These are phyloP conservation scores for Pythium utonaiense DNA, from an alignment of 352 stramenopile genomes.

Conservation along the genomic window DNA sequence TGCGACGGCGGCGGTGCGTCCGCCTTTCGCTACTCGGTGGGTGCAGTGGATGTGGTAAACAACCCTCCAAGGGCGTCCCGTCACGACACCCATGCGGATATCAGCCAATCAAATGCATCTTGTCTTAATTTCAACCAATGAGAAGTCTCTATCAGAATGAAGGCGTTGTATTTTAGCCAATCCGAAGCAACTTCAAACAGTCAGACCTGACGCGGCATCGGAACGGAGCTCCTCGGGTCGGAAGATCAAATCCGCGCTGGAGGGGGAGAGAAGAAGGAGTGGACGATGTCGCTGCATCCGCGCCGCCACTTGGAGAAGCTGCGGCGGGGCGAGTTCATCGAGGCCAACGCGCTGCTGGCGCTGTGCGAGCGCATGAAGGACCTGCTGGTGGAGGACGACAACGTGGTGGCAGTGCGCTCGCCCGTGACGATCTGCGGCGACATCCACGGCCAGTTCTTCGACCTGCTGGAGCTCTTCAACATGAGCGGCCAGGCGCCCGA, in stretches of 20 bases:
- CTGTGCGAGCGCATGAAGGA: conserved; percentile 89
- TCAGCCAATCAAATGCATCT: conserved; percentile 12
- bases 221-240: neutral
- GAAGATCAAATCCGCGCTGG: neutral
- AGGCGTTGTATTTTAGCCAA: neutral
- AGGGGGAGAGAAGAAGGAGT: neutral
- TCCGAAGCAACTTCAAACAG: neutral
- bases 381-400: conserved; percentile 80
- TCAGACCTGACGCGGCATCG: neutral
- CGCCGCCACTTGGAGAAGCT: conserved; percentile 52
- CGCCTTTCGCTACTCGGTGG: neutral
- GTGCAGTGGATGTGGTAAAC: neutral
- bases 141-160: neutral
- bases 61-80: neutral
- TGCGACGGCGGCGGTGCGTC: too few relatives aligned
- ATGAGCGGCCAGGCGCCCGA: conserved; percentile 84
- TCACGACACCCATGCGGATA: neutral
- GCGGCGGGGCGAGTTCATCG: conserved; percentile 81
- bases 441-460: conserved; percentile 90
- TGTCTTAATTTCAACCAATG: conserved; percentile 15
- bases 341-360: conserved; percentile 84
- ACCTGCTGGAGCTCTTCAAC: conserved; percentile 86
- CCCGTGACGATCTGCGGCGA: conserved; percentile 88
- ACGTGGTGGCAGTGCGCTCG: conserved; percentile 80
- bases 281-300: conserved; percentile 23